phyloP scores from a whole-genome alignment of 2,329 filamentous ascomycete species.

The Colletotrichum sp. region DNA sequence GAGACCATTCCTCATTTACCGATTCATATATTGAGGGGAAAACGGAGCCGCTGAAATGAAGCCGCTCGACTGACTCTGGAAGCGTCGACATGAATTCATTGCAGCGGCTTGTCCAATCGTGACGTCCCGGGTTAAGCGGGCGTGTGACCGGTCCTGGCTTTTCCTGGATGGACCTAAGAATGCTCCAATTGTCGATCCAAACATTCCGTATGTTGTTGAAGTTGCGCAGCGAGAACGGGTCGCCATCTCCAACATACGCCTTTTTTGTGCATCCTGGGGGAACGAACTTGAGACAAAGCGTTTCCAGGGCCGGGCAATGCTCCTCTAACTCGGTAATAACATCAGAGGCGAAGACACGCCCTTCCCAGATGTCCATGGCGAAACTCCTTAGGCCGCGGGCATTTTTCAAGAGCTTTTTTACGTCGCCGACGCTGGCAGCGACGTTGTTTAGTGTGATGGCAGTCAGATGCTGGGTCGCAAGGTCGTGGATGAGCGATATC shows the following conservation, averaged over 20 bases:
- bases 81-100: not conserved
- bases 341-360: not conserved
- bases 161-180: not conserved
- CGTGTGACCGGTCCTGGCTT: not conserved
- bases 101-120: fast-evolving
- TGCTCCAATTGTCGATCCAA: not conserved
- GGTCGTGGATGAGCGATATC: fast-evolving
- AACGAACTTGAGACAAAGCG: not conserved
- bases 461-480: not conserved
- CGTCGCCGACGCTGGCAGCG: too few relatives aligned
- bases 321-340: not conserved
- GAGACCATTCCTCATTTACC: not conserved
- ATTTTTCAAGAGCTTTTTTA: not conserved
- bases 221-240: too few relatives aligned
- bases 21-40: too few relatives aligned
- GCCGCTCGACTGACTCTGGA: not conserved
- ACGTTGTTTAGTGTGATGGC: not conserved
- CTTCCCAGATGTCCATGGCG: too few relatives aligned
- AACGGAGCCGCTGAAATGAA: not conserved
- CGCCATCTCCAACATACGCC: too few relatives aligned
- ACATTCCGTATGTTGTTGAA: not conserved
- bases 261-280: not conserved
- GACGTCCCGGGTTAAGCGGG: fast-evolving
- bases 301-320: not conserved
- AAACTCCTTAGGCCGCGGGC: not conserved